Percentiles rank a stretch among this genome's conserved stretches.
These are phyloP conservation scores for Graphilbum fragrans DNA, from an alignment of 2,329 filamentous ascomycete genomes.

Conservation along the genomic window DNA sequence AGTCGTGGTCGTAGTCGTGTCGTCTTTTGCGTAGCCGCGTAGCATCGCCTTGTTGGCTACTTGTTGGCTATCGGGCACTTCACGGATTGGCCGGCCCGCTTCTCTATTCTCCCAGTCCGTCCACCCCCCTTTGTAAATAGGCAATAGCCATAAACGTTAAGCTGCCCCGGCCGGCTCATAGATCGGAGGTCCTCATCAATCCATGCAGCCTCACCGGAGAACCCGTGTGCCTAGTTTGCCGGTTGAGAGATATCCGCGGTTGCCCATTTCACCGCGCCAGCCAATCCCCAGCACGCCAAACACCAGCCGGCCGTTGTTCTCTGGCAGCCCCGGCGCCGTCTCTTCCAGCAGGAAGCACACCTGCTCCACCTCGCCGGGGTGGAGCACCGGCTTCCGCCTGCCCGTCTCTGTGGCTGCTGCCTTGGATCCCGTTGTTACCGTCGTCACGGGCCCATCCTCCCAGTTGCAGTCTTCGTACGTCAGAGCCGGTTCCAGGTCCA, in stretches of 20 bases:
- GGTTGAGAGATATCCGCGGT: conserved; percentile 75
- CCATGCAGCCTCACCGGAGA: background rate
- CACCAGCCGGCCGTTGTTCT: conserved; percentile 30
- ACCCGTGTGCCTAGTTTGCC: conserved; percentile 57
- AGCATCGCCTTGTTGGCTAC: too few relatives aligned
- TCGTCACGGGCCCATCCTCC: conserved; percentile 19
- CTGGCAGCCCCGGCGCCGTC: conserved; percentile 17
- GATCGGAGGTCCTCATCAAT: background rate
- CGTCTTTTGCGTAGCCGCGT: too few relatives aligned
- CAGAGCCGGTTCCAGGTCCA: conserved; percentile 41
- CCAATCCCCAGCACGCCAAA: conserved; percentile 77
- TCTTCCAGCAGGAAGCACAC: conserved; percentile 51
- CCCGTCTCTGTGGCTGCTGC: conserved; percentile 7
- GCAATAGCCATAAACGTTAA: too few relatives aligned
- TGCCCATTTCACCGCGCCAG: conserved; percentile 86
- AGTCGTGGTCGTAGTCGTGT: too few relatives aligned
- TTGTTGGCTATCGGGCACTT: too few relatives aligned
- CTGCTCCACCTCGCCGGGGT: conserved; percentile 53
- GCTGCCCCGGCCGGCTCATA: background rate
- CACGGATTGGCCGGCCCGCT: too few relatives aligned
- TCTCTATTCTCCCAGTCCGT: too few relatives aligned
- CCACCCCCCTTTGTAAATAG: too few relatives aligned
- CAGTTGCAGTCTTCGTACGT: conserved; percentile 45
- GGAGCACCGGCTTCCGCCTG: conserved; percentile 39
- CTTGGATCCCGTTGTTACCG: background rate